Conservation (phyloP, 2,329 filamentous ascomycete species). For the Aspergillus sp. region DNA sequence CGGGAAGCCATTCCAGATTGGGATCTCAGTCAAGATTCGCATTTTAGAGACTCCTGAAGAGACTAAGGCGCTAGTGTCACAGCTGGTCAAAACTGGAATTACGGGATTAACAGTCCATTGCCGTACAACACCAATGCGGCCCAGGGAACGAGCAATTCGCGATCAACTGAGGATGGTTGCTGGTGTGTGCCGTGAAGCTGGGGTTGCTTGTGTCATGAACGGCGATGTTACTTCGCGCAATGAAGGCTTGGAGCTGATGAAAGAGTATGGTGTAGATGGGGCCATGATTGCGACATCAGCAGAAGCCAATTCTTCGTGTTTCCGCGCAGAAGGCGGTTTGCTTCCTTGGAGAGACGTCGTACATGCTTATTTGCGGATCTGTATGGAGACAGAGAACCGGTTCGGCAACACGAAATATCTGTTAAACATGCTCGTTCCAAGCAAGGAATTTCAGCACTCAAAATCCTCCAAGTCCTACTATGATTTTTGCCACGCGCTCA, state of each 20-base stretch:
- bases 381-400: conserved; percentile 73
- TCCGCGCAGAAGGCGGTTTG: conserved; percentile 66
- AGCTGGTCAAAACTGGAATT: conserved; percentile 80
- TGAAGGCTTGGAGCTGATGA: conserved; percentile 62
- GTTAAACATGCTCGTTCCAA: conserved; percentile 76
- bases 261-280: conserved; percentile 79
- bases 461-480: conserved; percentile 63
- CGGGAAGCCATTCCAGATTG: conserved; percentile 70
- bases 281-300: conserved; percentile 96
- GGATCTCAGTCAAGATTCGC: conserved; percentile 95
- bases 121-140: conserved; percentile 91
- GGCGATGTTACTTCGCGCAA: conserved; percentile 77
- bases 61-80: conserved; percentile 70
- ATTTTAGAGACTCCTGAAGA: conserved; percentile 69
- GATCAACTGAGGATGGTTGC: conserved; percentile 80
- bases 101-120: conserved; percentile 90
- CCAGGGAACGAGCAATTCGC: conserved; percentile 77
- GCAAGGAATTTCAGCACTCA: conserved; percentile 62
- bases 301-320: conserved; percentile 85
- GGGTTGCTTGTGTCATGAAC: conserved; percentile 92
- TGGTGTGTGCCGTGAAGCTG: conserved; percentile 69
- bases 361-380: conserved; percentile 63
- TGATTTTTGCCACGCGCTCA: conserved; percentile 60
- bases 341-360: conserved; percentile 72
- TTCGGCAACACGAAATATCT: conserved; percentile 92